Base-by-base conservation (phyloP, 495 filamentous ascomycete species). In the Podospora didyma region DNA sequence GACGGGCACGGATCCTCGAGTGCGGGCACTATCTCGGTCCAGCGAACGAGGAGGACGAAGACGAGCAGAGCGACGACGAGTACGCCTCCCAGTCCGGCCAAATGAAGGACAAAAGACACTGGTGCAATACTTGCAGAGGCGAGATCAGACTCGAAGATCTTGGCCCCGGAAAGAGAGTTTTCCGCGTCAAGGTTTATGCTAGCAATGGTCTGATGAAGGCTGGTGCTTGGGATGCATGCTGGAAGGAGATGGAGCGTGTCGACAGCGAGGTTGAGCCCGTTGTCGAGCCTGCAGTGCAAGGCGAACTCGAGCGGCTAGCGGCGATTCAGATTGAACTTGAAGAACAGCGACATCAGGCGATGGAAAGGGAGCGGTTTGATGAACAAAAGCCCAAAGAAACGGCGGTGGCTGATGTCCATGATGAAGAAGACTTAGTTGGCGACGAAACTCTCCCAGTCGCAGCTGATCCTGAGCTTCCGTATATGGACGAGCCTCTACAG, bases 191-290 rank as follows among this genome's bases (percentile, higher is more conserved):
- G 62, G 85, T 97, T 12, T 98, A 90, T 58, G 94, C 94, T 2
- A 89, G 89, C 2, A 98, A 97, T 69, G 94, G 94, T 0, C 74
- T 97, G 51, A 93, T 98, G 89, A 81, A 85, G 42, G 85, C 90
- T 12, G 91, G 90, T 2, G 92, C 94, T 0, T 98, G 94, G 94
- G 85, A 85, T 24, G 90, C 91, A 16, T 92, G 89, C 31, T 98
- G 94, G 94, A 86, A 81, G 53, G 92, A 97, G 67, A 98, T 98
- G 94, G 94, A 98, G 71, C 82, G 92, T 28, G 89, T 97, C 7
- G 94, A 98, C 71, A 88, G 95, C 0, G 94, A 98, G 66, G 83
- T 98, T 58, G 85, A 87, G 54, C 85, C 90, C 12, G 69, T 77
- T 28, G 73, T 83, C 16, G 77, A 79, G 19, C 42, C 64, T 0